Evolutionary conservation across 768 basidiomycete genomes (phyloP), one percentile per base, ranked within the genome.

Genomic region (Leccinum uliginosum): DNA sequence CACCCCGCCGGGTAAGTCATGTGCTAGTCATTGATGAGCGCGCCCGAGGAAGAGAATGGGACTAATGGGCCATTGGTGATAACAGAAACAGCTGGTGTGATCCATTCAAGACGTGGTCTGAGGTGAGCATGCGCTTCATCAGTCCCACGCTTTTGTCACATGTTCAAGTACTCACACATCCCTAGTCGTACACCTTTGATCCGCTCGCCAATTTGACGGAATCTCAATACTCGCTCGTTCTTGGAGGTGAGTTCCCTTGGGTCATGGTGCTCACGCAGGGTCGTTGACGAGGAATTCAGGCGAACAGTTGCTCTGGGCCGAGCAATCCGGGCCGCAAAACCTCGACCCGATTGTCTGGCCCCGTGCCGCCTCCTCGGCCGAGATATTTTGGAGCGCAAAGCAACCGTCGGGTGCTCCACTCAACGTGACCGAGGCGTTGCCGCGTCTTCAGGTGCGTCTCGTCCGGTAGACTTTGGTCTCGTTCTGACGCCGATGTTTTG

Each of bases 361-460:
- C 0, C 72, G 78, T 17, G 74, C 75, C 1, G 77, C 76, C 0
- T 71, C 78, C 1, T 74, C 77, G 0, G 80, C 78, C 1, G 83
- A 83, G 65, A 65, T 83, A 46, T 83, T 81, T 67, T 83, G 83
- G 83, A 79, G 76, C 1, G 80, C 75, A 2, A 54, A 67, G 4
- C 68, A 67, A 12, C 75, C 76, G 0, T 60, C 68, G 6, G 79
- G 76, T 1, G 56, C 59, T 0, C 61, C 75, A 9, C 68, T 72
- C 40, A 67, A 73, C 46, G 66, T 69, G 10, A 61, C 57, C 4
- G 72, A 76, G 51, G 81, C 81, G 0, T 50, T 84, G n/a, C 76
- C 77, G 3, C 74, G 83, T 32, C 71, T 84, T 57, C 78, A 83
- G 19, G 68, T 70, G 19, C n/a, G 68, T 54, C 14, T 30, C 12